phyloP scores from a whole-genome alignment of 257 asterid species.

The Sherardia arvensis region DNA sequence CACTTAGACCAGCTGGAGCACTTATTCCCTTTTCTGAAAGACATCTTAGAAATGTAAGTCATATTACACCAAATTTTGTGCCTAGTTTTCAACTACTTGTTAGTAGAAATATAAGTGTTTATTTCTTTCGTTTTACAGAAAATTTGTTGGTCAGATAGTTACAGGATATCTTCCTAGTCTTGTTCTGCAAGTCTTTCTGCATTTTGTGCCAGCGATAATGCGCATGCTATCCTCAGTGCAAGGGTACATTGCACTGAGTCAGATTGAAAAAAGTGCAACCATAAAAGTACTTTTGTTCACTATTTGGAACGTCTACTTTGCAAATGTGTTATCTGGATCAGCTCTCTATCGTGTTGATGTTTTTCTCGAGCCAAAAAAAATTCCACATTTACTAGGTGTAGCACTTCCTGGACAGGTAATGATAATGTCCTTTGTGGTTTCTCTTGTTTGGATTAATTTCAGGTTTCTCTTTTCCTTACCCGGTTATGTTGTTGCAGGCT shows the following conservation, averaged over 20 bases:
- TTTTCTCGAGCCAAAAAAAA: slow-evolving; percentile 71
- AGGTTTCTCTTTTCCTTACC: neutral
- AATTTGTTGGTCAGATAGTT: slow-evolving; percentile 60
- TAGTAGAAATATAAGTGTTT: slow-evolving; percentile 10
- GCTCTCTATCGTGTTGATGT: slow-evolving; percentile 57
- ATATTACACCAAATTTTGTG: neutral
- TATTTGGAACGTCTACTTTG: slow-evolving; percentile 92
- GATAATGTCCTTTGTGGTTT: neutral
- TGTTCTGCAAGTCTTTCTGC: slow-evolving; percentile 61
- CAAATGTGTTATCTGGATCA: slow-evolving; percentile 84
- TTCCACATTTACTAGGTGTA: slow-evolving; percentile 70
- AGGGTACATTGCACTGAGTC: slow-evolving; percentile 80
- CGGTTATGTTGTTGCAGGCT: slow-evolving; percentile 41
- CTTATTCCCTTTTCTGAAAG: slow-evolving; percentile 72
- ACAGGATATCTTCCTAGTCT: slow-evolving; percentile 98
- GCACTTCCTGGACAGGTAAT: slow-evolving; percentile 97
- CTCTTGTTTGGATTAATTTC: neutral
- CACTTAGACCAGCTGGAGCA: slow-evolving; percentile 77
- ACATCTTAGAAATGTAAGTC: slow-evolving; percentile 59
- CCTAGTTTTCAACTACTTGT: neutral
- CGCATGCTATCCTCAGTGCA: slow-evolving; percentile 72
- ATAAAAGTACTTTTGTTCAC: slow-evolving; percentile 77
- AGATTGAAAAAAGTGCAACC: slow-evolving; percentile 88
- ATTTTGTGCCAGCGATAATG: slow-evolving; percentile 74
- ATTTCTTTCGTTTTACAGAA: slow-evolving; percentile 36